These are phyloP conservation scores for Cyanodermella asteris DNA, from an alignment of 2,329 filamentous ascomycete species.

Conservation along the genomic window DNA sequence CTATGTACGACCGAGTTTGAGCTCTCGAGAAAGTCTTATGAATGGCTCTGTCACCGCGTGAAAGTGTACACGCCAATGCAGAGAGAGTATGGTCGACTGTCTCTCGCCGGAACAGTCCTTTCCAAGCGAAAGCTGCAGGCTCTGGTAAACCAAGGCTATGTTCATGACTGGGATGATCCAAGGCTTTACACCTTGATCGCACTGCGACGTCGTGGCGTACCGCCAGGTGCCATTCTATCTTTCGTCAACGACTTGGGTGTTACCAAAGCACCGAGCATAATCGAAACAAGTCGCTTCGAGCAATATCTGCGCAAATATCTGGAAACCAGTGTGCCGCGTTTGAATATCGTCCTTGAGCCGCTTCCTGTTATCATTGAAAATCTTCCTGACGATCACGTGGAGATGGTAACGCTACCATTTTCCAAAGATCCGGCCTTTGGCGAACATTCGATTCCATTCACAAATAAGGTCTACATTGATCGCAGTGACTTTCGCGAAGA, in stretches of 20 bases:
- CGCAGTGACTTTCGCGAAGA: conserved; percentile 54
- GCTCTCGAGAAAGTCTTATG: conserved; percentile 65
- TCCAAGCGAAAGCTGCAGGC: conserved; percentile 69
- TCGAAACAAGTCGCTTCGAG: conserved; percentile 66
- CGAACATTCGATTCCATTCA: conserved; percentile 39
- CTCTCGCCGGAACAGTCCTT: conserved; percentile 63
- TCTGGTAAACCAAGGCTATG: conserved; percentile 54
- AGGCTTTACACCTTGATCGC: conserved; percentile 72
- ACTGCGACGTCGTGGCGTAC: conserved; percentile 63
- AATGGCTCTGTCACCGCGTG: conserved; percentile 66
- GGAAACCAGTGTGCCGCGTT: conserved; percentile 64
- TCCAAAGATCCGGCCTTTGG: conserved; percentile 47
- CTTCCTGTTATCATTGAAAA: conserved; percentile 66
- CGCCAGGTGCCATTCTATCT: conserved; percentile 67
- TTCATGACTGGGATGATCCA: conserved; percentile 80
- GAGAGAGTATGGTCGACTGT: conserved; percentile 58
- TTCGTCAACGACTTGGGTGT: conserved; percentile 86
- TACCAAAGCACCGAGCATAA: conserved; percentile 58
- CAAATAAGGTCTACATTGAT: conserved; percentile 68
- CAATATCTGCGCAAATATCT: conserved; percentile 68
- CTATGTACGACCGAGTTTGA: conserved; percentile 89
- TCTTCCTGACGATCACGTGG: conserved; percentile 41
- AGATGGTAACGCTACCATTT: conserved; percentile 52
- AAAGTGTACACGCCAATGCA: conserved; percentile 86
- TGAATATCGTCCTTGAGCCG: conserved; percentile 79